These are phyloP conservation scores for Coniochaeta prunicola DNA, from an alignment of 2,329 filamentous ascomycete genomes.

Conservation along the genomic window DNA sequence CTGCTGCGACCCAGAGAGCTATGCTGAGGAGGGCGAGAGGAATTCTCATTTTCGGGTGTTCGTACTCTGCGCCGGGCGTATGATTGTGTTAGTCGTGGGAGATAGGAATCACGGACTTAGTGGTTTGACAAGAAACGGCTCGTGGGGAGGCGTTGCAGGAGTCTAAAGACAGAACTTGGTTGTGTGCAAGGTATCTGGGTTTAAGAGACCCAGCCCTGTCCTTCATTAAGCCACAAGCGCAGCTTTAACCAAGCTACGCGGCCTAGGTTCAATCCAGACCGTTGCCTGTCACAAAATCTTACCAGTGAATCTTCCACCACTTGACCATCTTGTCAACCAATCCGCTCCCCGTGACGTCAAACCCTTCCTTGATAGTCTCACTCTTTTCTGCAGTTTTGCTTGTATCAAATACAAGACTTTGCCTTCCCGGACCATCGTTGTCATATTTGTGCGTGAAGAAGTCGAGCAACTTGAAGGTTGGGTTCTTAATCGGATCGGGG, in stretches of 20 bases:
- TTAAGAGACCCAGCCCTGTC: too few species aligned
- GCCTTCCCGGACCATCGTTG: constrained; percentile 27
- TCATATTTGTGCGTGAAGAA: constrained; percentile 47
- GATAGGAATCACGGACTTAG: background rate
- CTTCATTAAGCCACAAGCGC: too few species aligned
- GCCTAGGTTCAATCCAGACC: too few species aligned
- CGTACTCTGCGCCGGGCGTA: background rate
- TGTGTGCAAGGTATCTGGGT: background rate
- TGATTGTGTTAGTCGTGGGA: background rate
- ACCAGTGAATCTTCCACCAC: constrained; percentile 21
- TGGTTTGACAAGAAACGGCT: background rate
- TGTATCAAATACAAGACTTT: constrained; percentile 30
- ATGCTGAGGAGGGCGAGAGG: constrained; percentile 10
- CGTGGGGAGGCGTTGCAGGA: background rate
- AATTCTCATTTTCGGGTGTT: constrained; percentile 6
- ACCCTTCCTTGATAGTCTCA: constrained; percentile 22
- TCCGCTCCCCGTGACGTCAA: constrained; percentile 28
- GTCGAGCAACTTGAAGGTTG: constrained; percentile 42
- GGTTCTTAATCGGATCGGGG: constrained; percentile 39
- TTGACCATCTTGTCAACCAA: constrained; percentile 28
- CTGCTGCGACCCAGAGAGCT: constrained; percentile 13
- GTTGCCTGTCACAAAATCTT: too few species aligned
- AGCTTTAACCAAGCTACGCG: too few species aligned
- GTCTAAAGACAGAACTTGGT: background rate
- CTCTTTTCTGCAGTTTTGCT: constrained; percentile 22